These are phyloP conservation scores for Gryganskiella cystojenkinii DNA, from an alignment of 192 early-diverging fungal genomes.

Conservation along the genomic window DNA sequence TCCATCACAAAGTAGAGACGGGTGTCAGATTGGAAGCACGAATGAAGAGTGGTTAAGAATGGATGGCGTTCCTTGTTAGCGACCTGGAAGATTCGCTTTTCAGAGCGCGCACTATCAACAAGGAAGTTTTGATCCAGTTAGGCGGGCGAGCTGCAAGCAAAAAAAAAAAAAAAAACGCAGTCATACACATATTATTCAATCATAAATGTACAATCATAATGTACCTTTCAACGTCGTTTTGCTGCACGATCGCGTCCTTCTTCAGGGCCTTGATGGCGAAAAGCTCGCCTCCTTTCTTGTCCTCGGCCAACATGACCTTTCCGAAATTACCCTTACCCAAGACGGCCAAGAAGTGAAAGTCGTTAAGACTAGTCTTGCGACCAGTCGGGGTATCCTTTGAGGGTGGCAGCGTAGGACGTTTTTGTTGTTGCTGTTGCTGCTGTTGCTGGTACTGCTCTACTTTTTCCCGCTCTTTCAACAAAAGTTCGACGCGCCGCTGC, in stretches of 20 bases:
- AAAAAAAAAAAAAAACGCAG: no score
- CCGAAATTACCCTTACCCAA: conserved; percentile 99
- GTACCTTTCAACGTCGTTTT: conserved; percentile 87
- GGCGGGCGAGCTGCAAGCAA: no score
- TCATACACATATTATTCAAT: no score
- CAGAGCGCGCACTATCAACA: conserved; percentile 89
- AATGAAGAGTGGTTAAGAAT: conserved; percentile 96
- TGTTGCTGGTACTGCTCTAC: conserved; percentile 23
- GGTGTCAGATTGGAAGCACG: conserved; percentile 94
- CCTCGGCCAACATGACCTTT: conserved; percentile 98
- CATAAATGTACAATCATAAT: background rate
- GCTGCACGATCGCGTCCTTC: conserved; percentile 97
- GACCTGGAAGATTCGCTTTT: conserved; percentile 96
- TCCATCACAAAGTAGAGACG: conserved; percentile 99
- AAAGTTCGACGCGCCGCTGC: conserved; percentile 45
- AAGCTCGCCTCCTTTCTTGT: conserved; percentile 81
- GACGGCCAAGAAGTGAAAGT: conserved; percentile 94
- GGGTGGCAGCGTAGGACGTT: conserved; percentile 23
- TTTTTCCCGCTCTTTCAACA: conserved; percentile 46
- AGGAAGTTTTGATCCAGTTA: no score
- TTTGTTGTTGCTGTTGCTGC: conserved; percentile 26
- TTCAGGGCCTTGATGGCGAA: conserved; percentile 99
- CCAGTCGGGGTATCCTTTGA: conserved; percentile 18
- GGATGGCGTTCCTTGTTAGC: conserved; percentile 93
- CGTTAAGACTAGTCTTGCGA: conserved; percentile 83